Base-by-base conservation (phyloP, 2,329 filamentous ascomycete genomes). In the Sordariomycetes sp. region DNA sequence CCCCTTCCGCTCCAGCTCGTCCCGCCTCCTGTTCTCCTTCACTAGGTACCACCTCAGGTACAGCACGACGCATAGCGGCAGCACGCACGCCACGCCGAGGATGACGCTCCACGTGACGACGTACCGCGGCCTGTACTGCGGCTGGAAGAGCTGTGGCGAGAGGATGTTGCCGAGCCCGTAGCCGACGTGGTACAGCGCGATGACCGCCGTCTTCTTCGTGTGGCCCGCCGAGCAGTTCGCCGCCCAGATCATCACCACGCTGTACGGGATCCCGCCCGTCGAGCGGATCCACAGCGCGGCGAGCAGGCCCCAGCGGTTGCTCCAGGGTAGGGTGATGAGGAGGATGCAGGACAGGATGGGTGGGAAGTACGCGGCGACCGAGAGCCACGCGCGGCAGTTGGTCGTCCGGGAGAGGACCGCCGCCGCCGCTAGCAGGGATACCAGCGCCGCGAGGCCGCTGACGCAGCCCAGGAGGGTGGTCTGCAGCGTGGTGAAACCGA, bases 201-300 rank as follows among this genome's bases (percentile, higher is more conserved):
- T 73, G 24, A 71, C 67, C 1, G 72, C 74, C 2, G 74, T 70
- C 60, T 75, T 75, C 62, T 76, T 76, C 0, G 73, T 75, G 59
- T 74, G 72, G 1, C 73, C 71, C 0, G 71, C 69, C 1, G 65
- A 63, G 6, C 63, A 63, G 1, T 70, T 71, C 3, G 69, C 71
- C 5, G 71, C 69, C 70, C 71, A 74, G 8, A 70, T 71, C 0
- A 74, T 46, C 35, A 63, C 63, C 25, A 67, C 66, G 60, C 66
- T 64, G 60, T 61, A 62, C 46, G 60, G 55, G 24, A 63, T 63
- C 24, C 64, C 64, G 16, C 55, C 55, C 12, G 58, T 59, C 40
- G 58, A 37, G 6, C 66, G 65, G 2, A 68, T 63, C n/a, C 67
- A 58, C 18, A 68, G 59, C n/a, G 64, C 66, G 2, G 65, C 65